A percentile compares a stretch with the other conserved stretches of the same genome.
Conservation (phyloP, 345 rosid species). For the Bruguiera gymnorhiza region DNA sequence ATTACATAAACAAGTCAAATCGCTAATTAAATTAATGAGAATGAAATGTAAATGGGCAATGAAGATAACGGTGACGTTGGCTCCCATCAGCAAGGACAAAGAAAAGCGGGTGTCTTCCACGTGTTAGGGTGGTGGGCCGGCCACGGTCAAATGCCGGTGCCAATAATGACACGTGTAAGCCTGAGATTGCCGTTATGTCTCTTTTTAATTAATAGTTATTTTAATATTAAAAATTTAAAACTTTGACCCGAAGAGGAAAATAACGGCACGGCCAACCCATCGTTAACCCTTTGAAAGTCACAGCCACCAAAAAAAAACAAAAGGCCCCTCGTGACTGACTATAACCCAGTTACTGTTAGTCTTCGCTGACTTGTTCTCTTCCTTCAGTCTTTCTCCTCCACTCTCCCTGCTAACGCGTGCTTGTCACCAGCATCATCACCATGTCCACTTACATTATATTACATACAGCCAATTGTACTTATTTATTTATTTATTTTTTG, state of each 20-base stretch:
- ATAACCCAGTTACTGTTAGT: slow-evolving; percentile 33
- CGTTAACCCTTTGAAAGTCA: background rate
- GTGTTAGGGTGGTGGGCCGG: slow-evolving; percentile 53
- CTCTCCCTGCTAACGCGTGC: background rate
- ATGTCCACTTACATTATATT: no score
- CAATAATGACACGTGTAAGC: slow-evolving; percentile 55
- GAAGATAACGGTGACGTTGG: slow-evolving; percentile 23
- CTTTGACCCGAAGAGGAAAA: slow-evolving; percentile 32
- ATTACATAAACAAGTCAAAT: no score
- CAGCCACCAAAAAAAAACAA: background rate
- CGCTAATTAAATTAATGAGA: no score
- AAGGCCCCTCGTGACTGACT: slow-evolving; percentile 17
- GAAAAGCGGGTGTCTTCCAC: slow-evolving; percentile 35
- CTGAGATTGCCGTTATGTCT: slow-evolving; percentile 19
- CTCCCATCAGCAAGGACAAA: slow-evolving; percentile 12
- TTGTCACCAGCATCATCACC: slow-evolving; percentile 14
- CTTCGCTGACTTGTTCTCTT: slow-evolving; percentile 48
- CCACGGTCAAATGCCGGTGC: slow-evolving; percentile 88
- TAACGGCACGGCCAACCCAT: background rate
- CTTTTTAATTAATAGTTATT: background rate
- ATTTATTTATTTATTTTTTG: background rate
- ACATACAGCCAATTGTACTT: background rate
- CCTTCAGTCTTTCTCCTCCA: background rate
- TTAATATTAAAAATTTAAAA: slow-evolving; percentile 27
- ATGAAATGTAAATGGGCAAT: no score